These are phyloP conservation scores for Aphanocladium album DNA, from an alignment of 2,329 filamentous ascomycete species.

Conservation along the genomic window DNA sequence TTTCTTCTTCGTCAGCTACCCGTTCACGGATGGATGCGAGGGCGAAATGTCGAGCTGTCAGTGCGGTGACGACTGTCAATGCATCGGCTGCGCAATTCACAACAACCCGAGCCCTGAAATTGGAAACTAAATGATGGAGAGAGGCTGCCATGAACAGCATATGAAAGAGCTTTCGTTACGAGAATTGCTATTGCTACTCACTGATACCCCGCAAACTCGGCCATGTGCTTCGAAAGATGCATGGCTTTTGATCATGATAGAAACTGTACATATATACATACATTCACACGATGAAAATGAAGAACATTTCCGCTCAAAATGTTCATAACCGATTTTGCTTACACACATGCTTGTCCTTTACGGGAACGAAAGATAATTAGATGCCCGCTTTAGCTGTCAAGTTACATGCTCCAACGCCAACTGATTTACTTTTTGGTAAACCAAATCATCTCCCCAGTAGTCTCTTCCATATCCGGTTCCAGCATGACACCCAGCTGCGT, in stretches of 20 bases:
- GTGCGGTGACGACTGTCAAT: constrained; percentile 56
- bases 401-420: no score
- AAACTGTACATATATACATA: neutral
- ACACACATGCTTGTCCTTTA: no score
- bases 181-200: neutral
- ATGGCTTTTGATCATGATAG: neutral
- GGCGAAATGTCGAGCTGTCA: constrained; percentile 48
- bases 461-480: constrained; percentile 13
- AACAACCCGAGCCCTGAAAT: constrained; percentile 23
- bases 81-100: constrained; percentile 53
- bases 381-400: no score
- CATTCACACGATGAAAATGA: neutral
- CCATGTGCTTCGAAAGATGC: neutral
- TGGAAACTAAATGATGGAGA: constrained; percentile 10
- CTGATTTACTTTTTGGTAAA: constrained; percentile 15
- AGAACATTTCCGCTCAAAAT: neutral
- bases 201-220: neutral
- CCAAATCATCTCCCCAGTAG: constrained; percentile 17
- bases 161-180: neutral
- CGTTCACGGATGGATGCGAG: constrained; percentile 42
- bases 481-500: constrained; percentile 18
- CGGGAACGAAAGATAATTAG: no score
- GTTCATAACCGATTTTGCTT: neutral
- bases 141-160: neutral
- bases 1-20: constrained; percentile 56